Evolutionary conservation across 176 grass and related monocot genomes (phyloP), one percentile per base, ranked within the genome.

Genomic region (Avena atlantica): DNA sequence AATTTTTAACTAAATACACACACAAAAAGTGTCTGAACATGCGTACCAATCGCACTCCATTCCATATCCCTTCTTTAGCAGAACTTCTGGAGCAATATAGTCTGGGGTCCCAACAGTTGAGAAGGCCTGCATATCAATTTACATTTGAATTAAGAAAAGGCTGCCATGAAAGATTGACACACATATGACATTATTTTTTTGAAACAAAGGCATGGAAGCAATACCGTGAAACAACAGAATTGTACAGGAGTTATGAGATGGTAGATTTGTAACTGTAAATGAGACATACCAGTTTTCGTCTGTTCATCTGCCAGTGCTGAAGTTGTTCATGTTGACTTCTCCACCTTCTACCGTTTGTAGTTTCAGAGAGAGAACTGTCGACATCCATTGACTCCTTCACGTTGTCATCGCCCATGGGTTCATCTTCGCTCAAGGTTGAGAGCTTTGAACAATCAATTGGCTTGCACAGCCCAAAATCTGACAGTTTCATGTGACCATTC

Each of bases 21-120:
- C 3, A 70, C n/a, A 78, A 15, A 31, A 81, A 34, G 69, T 55
- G 31, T 48, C 42, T 90, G 8, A 70, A 40, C 17, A 83, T 80
- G 76, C 81, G 66, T 90, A 99, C 97, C 97, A 99, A 83, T 99
- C 97, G 16, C 97, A 99, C 70, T 99, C 97, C 92, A 96, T 96
- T 86, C 94, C 97, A 90, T 99, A 99, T 93, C 97, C 97, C 87
- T 99, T 99, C 85, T 99, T 99, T 67, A 99, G 82, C 74, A 99
- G 87, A 89, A 98, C 93, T 91, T 98, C 95, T 61, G 95, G 95
- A 85, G 97, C 97, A 94, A 99, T 96, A 90, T 99, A 99, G 79
- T 99, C 97, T 9, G 94, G 94, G 10, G 97, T 99, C 40, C 97
- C 97, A 91, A 99, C 97, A 81, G 94, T 99, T 20, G 97, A 99